These are phyloP conservation scores for Sporothrix euskadiensis DNA, from an alignment of 2,329 filamentous ascomycete genomes.

Conservation along the genomic window DNA sequence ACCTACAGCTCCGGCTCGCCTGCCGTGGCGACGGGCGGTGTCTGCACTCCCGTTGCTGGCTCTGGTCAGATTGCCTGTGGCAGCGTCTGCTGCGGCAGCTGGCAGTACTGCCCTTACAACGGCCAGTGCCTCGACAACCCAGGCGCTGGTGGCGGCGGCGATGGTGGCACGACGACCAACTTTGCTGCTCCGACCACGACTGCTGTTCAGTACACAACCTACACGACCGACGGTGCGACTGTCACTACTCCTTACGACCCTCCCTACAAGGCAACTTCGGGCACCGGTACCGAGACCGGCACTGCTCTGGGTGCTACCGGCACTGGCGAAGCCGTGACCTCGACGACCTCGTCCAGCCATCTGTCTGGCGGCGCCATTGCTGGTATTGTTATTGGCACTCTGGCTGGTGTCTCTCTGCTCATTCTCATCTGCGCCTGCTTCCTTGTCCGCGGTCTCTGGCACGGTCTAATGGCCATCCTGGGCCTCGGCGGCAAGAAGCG, in stretches of 20 bases:
- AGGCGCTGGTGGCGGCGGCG: constrained; percentile 35
- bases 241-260: constrained; percentile 58
- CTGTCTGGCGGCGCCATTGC: constrained; percentile 75
- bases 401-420: constrained; percentile 67
- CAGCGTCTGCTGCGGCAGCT: constrained; percentile 66
- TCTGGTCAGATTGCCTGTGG: constrained; percentile 64
- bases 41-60: constrained; percentile 53
- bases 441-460: constrained; percentile 63
- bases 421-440: constrained; percentile 74
- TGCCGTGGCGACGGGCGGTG: constrained; percentile 41
- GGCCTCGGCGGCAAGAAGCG: constrained; percentile 53
- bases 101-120: constrained; percentile 64
- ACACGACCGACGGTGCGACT: constrained; percentile 43
- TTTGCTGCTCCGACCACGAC: constrained; percentile 40
- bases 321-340: constrained; percentile 52
- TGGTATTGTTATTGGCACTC: constrained; percentile 74
- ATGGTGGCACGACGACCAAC: constrained; percentile 36
- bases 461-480: constrained; percentile 59
- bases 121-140: constrained; percentile 61
- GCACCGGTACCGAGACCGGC: constrained; percentile 53
- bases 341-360: constrained; percentile 38
- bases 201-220: constrained; percentile 39
- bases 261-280: constrained; percentile 56
- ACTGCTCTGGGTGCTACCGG: constrained; percentile 51
- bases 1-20: constrained; percentile 55